Conservation (phyloP, 257 asterid genomes). For the Rubia yunnanensis region DNA sequence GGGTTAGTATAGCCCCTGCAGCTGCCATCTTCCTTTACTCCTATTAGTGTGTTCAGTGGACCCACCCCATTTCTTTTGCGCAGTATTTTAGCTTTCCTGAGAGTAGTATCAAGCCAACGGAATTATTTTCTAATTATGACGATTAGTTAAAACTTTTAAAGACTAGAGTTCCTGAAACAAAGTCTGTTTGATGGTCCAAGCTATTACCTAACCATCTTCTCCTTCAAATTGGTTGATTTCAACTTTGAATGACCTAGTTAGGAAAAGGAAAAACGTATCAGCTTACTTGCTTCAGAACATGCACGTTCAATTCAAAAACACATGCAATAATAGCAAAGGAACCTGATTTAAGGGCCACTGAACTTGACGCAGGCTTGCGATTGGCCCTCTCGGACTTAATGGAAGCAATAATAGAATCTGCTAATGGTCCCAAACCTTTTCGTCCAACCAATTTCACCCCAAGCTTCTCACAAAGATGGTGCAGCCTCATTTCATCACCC, state of each 20-base stretch:
- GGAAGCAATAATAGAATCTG: constrained; percentile 81
- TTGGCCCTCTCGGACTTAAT: constrained; percentile 67
- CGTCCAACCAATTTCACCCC: constrained; percentile 87
- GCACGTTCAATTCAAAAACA: constrained; percentile 4
- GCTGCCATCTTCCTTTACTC: constrained; percentile 22
- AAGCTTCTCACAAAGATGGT: constrained; percentile 59
- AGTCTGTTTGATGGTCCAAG: constrained; percentile 2
- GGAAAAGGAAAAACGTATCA: constrained; percentile 16
- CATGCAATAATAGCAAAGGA: constrained; percentile 19
- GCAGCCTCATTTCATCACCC: constrained; percentile 72
- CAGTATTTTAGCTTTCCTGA: constrained; percentile 80
- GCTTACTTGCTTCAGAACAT: neutral
- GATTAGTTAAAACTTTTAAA: neutral
- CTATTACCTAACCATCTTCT: constrained; percentile 49
- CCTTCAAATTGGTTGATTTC: constrained; percentile 37
- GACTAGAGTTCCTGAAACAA: constrained; percentile 8
- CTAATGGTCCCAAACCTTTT: constrained; percentile 85
- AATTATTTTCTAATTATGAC: neutral
- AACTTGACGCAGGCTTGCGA: constrained; percentile 38
- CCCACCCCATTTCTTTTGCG: constrained; percentile 33
- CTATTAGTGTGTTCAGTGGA: constrained; percentile 24
- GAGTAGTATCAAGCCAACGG: constrained; percentile 1
- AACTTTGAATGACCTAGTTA: constrained; percentile 41
- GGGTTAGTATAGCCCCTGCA: constrained; percentile 15
- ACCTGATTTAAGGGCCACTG: constrained; percentile 57